Conservation (phyloP, 2,329 filamentous ascomycete genomes). For the Aspergillus sp. region DNA sequence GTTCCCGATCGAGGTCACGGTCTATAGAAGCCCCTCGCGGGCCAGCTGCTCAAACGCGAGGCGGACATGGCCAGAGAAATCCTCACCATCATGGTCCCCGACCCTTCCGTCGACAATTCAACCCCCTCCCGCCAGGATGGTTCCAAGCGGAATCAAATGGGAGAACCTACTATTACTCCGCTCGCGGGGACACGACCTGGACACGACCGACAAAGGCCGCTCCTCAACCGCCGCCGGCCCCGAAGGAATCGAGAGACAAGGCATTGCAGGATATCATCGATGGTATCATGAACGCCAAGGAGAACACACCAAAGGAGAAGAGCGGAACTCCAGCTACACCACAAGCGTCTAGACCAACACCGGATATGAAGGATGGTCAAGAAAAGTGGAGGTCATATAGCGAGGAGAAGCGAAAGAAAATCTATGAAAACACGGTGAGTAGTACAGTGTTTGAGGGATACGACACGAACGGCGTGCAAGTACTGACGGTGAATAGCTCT, state of each 20-base stretch:
- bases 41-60: constrained; percentile 49
- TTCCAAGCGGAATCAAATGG: constrained; percentile 74
- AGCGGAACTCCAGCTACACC: constrained; percentile 65
- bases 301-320: constrained; percentile 55
- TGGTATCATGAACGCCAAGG: constrained; percentile 72
- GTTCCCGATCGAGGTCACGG: constrained; percentile 53
- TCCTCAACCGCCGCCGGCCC: constrained; percentile 60
- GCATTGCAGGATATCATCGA: constrained; percentile 82
- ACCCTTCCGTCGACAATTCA: constrained; percentile 57
- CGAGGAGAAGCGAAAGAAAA: constrained; percentile 85
- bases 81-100: constrained; percentile 58
- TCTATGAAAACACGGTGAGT: constrained; percentile 90
- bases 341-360: constrained; percentile 58
- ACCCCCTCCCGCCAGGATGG: constrained; percentile 79
- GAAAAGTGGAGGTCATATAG: constrained; percentile 55
- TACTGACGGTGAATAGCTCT: constrained; percentile 59
- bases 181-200: constrained; percentile 78
- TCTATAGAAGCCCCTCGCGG: constrained; percentile 48
- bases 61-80: constrained; percentile 60
- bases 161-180: constrained; percentile 82
- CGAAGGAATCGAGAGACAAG: constrained; percentile 72
- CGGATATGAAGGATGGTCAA: constrained; percentile 47
- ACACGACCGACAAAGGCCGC: constrained; percentile 71
- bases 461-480: background rate
- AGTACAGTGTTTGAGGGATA: background rate